Evolutionary conservation across 805 yeast genomes (phyloP).

Genomic region (Cyberlindnera saturnus): DNA sequence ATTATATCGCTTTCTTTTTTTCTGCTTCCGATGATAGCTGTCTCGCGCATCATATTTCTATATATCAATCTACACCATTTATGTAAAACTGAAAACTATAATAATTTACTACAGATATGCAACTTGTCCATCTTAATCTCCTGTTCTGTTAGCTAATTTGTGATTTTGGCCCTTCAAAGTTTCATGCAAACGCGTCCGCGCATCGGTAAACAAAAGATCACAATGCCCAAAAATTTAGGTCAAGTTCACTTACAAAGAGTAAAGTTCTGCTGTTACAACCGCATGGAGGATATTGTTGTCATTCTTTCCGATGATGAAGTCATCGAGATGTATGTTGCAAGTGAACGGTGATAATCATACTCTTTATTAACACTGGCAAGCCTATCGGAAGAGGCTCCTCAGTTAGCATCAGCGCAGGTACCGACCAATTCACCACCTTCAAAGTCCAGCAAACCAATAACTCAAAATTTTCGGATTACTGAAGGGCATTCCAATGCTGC

Average conservation of each 20-base stretch:
- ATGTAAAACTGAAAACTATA: neutral
- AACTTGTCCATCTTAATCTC: neutral
- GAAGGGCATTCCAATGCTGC: no score
- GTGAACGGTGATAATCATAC: neutral
- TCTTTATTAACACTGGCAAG: slow-evolving; percentile 1
- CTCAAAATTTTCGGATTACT: no score
- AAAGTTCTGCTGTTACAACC: no score
- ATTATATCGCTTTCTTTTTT: slow-evolving; percentile 28
- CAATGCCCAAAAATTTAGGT: no score
- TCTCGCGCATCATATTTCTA: no score
- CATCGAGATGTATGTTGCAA: slow-evolving; percentile 8
- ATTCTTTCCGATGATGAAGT: slow-evolving; percentile 5
- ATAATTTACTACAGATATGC: neutral
- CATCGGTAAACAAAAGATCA: no score
- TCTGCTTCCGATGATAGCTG: neutral
- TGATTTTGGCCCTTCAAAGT: neutral
- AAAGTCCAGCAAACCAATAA: no score
- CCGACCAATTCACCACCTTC: no score
- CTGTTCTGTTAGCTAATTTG: neutral
- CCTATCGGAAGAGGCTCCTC: slow-evolving; percentile 6
- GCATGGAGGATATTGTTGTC: neutral
- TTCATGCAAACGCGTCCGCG: no score
- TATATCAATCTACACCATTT: neutral
- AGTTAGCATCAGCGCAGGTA: slow-evolving; percentile 4
- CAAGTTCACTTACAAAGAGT: no score